Base-by-base conservation (phyloP, 768 basidiomycete genomes). In the Suillus occidentalis region DNA sequence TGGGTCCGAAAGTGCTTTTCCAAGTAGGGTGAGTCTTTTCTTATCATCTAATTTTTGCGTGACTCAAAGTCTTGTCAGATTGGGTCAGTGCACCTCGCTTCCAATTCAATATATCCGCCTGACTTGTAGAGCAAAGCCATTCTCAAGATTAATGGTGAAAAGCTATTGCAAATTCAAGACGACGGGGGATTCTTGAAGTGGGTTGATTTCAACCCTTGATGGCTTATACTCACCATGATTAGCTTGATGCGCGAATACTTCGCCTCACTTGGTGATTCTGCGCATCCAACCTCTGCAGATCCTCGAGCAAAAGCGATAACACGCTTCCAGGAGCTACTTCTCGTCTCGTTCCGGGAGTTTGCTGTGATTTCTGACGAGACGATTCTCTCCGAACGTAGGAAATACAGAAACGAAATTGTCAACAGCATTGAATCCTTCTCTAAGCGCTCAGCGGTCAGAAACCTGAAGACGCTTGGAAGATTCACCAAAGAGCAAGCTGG, bases 1-100 rank as follows among this genome's bases (percentile, higher is more conserved):
- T 99, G 97, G 97, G 97, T 0, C 94, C 96, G 0, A 99, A 97
- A 71, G 97, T 99, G 2, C 80, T 99, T 49, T 99, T 99, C 82
- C 97, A 99, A 86, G 94, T 99, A 62, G 97, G 95, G 94, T 95
- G 75, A 79, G 60, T 55, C 56, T 67, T 50, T 60, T 49, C 40
- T 42, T 28, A 2, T n/a, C 10, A 63, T 12, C 45, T 49, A 13
- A 14, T 14, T 61, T 60, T 70, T 58, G 55, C 39, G 36, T 34
- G 20, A 63, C 56, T 67, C 40, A 73, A 45, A 63, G n/a, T 64
- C 52, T 71, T 60, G 53, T 22, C 70, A 88, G 87, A 62, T 80
- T 88, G 61, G 88, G 87, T 88, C 70, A 74, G 85, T 82, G 59
- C 25, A 42, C 36, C 39, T 37, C 63, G 25, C 25, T 36, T 53